Base-by-base conservation (phyloP, 106 monocot species). In the Chionographis japonica region DNA sequence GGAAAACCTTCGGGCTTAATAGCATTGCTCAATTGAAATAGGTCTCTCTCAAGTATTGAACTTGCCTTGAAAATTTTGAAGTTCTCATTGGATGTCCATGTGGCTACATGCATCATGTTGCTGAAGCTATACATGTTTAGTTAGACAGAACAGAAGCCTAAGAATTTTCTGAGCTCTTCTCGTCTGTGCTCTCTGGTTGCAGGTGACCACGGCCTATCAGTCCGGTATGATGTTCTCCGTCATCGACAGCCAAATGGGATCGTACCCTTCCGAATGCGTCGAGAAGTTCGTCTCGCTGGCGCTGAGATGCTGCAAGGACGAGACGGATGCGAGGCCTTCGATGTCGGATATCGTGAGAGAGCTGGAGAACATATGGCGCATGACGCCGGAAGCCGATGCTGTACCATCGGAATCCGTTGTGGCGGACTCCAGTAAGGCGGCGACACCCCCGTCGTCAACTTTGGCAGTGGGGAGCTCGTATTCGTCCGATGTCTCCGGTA, bases 291-390 rank as follows among this genome's bases (percentile, higher is more conserved):
- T 77, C 1, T 61, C 77, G 8, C 69, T 98, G 71, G 92, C 92
- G 11, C 92, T 98, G 4, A 70, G 79, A 17, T 98, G 97, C 27
- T 92, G 97, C 73, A 78, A 70, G 38, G 97, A 89, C 20, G 92
- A 98, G 60, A 87, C 97, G 16, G 89, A 98, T 54, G 73, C 76
- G 42, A 82, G 97, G 56, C 92, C 97, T 53, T 81, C 97, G 6
- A 92, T 98, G 92, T 36, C 67, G 4, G 97, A 92, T 54, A 87
- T 98, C 20, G 82, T 90, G 17, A 75, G 97, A 61, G 97, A 97
- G 76, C 76, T 97, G 11, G 97, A 97, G 55, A 77, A 37, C 56
- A 87, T 97, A 53, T 85, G 72, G 80, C 57, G 46, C 9, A 81
- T 98, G 85, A 79, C 67, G 10, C 85, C 89, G 10, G 85, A 83